Percentiles rank a stretch among this genome's conserved stretches.
Conservation (phyloP, 352 stramenopile species). For the Globisporangium carolinianum region DNA sequence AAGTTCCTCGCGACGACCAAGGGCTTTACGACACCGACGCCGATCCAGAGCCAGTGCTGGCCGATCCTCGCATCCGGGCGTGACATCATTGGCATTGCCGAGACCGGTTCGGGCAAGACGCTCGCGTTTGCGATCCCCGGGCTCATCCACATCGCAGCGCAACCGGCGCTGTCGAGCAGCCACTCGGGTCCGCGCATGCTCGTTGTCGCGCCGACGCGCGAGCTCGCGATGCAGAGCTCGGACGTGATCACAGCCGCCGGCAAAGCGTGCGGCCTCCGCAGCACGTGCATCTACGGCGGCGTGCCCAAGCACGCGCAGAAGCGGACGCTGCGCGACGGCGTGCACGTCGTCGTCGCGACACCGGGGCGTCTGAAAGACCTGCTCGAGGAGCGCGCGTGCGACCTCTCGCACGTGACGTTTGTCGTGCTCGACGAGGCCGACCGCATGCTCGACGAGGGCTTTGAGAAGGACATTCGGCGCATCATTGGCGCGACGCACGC, state of each 20-base stretch:
- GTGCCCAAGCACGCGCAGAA: conserved; percentile 93
- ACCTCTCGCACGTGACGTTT: conserved; percentile 86
- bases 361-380: conserved; percentile 93
- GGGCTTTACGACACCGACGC: conserved; percentile 90
- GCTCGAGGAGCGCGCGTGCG: conserved; percentile 78
- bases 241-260: conserved; percentile 91
- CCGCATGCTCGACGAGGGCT: conserved; percentile 91
- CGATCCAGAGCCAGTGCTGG: conserved; percentile 98
- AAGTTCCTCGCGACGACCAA: conserved; percentile 86
- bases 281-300: conserved; percentile 93
- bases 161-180: conserved; percentile 48
- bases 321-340: conserved; percentile 77
- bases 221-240: conserved; percentile 92
- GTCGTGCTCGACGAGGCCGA: conserved; percentile 96
- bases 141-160: conserved; percentile 79
- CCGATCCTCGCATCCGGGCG: conserved; percentile 79
- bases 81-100: conserved; percentile 90
- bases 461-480: conserved; percentile 92
- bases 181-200: conserved; percentile 85
- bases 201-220: conserved; percentile 91
- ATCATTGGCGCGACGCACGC: conserved; percentile 79
- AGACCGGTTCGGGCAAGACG: conserved; percentile 95
- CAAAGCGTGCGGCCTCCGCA: conserved; percentile 79
- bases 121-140: conserved; percentile 94
- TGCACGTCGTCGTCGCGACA: conserved; percentile 94